A percentile compares a stretch with the other conserved stretches of the same genome.
phyloP scores from a whole-genome alignment of 2,329 filamentous ascomycete species.

The Penicillium sp. region DNA sequence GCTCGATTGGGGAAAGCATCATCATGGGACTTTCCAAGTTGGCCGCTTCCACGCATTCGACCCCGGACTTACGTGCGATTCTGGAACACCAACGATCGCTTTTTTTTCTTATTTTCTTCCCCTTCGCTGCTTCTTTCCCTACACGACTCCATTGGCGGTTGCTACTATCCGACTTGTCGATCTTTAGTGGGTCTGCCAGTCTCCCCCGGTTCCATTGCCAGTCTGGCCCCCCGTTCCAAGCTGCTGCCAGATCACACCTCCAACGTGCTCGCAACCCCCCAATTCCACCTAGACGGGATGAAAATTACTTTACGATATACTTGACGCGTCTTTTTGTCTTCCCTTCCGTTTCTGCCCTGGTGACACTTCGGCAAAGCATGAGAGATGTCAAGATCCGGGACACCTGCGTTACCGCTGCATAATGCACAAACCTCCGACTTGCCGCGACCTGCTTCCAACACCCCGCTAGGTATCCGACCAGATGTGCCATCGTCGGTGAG shows the following conservation, averaged over 20 bases:
- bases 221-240: conserved; percentile 18
- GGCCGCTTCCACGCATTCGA: conserved; percentile 15
- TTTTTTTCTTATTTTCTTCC: conserved; percentile 5
- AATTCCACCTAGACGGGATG: conserved; percentile 28
- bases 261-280: conserved; percentile 19
- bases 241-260: conserved; percentile 32
- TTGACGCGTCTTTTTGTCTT: conserved; percentile 12
- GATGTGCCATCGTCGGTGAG: conserved; percentile 36
- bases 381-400: conserved; percentile 62
- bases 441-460: conserved; percentile 30
- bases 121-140: conserved; percentile 1
- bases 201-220: conserved; percentile 7
- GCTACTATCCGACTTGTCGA: conserved; percentile 4
- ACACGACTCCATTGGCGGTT: neutral
- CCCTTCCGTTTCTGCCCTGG: conserved; percentile 6
- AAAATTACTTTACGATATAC: conserved; percentile 20
- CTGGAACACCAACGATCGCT: too few relatives aligned
- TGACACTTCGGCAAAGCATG: conserved; percentile 39
- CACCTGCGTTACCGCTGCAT: conserved; percentile 58
- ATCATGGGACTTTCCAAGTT: conserved; percentile 27
- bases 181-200: conserved; percentile 2
- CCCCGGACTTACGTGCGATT: conserved; percentile 3
- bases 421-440: conserved; percentile 44
- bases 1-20: conserved; percentile 28
- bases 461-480: conserved; percentile 28